Evolutionary conservation across 2,329 filamentous ascomycete genomes (phyloP), one percentile per base, ranked within the genome.

Genomic region (Diaporthe aspalathi): DNA sequence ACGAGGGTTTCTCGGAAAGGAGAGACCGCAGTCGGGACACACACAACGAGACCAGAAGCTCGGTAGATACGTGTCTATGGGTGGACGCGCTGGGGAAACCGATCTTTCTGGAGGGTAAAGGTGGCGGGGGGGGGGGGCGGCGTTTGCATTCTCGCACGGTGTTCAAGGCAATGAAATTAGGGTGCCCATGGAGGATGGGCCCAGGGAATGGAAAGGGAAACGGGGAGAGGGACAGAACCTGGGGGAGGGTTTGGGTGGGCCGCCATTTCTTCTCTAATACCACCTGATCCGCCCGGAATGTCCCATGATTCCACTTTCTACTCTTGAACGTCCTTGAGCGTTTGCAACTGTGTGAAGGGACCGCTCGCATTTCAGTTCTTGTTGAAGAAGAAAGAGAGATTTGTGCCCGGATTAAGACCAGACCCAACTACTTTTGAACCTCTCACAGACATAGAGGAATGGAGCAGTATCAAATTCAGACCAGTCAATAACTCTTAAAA

Each of bases 141-240:
- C 52, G 50, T 72, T 53, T 67, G 67, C 70, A 72, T 72, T 67
- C 43, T 72, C 29, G 35, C 43, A 66, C 60, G 70, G 70, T 67
- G 70, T 72, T 70, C 40, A 50, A 38, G 43, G 45, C 9, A 43
- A 5, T 54, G 14, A n/a, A 45, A 12, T 43, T 47, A 22, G 32
- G 16, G n/a, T 9, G 29, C n/a, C 29, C 43, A 27, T 8, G 50
- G 29, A 68, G 45, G 32, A 60, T 14, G 45, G 35, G 9, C 6
- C 6, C 6, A 17, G 11, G 17, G 9, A 17, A 68, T 8, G n/a
- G 35, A n/a, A 20, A 45, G 29, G 22, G 29, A 14, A 29, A 14
- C 32, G 9, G 32, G 32, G 35, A 24, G 2, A 5, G 6, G 12
- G 14, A 47, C 32, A 32, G 35, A n/a, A n/a, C 14, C 27, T 57